Evolutionary conservation across 495 filamentous ascomycete genomes (phyloP).

Genomic region (Penicillium antarcticum): DNA sequence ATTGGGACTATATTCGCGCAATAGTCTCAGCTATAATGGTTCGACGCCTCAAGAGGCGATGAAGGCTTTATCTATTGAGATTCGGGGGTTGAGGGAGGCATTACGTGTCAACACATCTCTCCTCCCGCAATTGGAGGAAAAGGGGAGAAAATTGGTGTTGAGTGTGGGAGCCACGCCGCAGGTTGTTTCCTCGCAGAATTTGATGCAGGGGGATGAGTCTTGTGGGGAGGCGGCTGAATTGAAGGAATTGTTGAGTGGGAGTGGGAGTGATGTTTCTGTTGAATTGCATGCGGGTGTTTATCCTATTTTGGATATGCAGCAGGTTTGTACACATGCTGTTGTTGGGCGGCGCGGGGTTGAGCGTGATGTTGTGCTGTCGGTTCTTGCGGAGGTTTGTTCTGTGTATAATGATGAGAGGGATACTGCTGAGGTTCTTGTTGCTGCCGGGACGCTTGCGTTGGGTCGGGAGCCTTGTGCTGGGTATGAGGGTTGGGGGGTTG

Average conservation of each 20-base stretch:
- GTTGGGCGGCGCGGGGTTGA: conserved; percentile 34
- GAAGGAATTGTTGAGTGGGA: conserved; percentile 19
- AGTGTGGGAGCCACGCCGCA: conserved; percentile 84
- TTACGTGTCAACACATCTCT: conserved; percentile 32
- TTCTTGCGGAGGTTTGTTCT: conserved; percentile 69
- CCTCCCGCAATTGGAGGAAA: not conserved
- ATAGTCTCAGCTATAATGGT: conserved; percentile 66
- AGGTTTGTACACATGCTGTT: conserved; percentile 67
- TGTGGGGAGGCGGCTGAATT: conserved; percentile 18
- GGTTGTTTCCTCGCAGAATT: conserved; percentile 53
- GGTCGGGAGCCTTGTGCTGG: conserved; percentile 72
- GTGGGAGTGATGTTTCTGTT: conserved; percentile 37
- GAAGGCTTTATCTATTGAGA: conserved; percentile 55
- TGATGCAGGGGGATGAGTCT: conserved; percentile 15
- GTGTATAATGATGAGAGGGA: conserved; percentile 56
- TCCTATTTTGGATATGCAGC: conserved; percentile 77
- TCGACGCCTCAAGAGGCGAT: conserved; percentile 53
- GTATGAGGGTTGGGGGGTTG: conserved; percentile 72
- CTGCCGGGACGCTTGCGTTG: conserved; percentile 67
- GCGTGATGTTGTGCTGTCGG: conserved; percentile 61
- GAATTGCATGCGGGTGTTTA: conserved; percentile 75
- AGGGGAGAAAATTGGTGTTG: conserved; percentile 48
- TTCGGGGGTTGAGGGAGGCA: conserved; percentile 53
- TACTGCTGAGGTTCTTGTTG: conserved; percentile 64
- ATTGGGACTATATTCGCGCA: conserved; percentile 75